Percentiles rank a stretch among this genome's conserved stretches.
These are phyloP conservation scores for Alternaria panax DNA, from an alignment of 2,329 filamentous ascomycete species.

Conservation along the genomic window DNA sequence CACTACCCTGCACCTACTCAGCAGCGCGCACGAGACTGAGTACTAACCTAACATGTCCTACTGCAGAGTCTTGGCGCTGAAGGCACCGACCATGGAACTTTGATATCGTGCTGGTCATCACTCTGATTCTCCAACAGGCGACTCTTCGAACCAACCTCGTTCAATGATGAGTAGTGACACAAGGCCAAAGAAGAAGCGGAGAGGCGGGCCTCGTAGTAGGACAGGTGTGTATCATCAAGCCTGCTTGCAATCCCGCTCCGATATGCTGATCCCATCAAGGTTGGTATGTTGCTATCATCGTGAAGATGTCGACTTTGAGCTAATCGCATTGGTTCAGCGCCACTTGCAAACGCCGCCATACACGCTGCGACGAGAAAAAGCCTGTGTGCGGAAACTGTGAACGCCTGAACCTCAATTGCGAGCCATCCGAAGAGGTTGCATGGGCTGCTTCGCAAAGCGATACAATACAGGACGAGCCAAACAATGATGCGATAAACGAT, in stretches of 20 bases:
- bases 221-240: constrained; percentile 25
- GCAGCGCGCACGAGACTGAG: not conserved
- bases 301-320: not conserved
- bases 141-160: not conserved
- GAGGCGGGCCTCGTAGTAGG: constrained; percentile 33
- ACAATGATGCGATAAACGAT: not conserved
- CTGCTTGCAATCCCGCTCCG: not conserved
- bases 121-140: not conserved
- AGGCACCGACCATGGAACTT: not conserved
- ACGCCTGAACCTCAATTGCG: constrained; percentile 39
- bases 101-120: not conserved
- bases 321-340: constrained; percentile 23
- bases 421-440: constrained; percentile 31
- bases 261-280: constrained; percentile 9
- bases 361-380: constrained; percentile 45
- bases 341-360: constrained; percentile 46
- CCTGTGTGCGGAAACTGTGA: constrained; percentile 45
- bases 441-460: constrained; percentile 13
- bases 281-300: constrained; percentile 4
- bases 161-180: constrained; percentile 5
- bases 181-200: constrained; percentile 31
- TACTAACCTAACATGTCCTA: not conserved
- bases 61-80: not conserved
- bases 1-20: not conserved
- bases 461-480: constrained; percentile 4